phyloP scores from a whole-genome alignment of 2,329 filamentous ascomycete species.

The Colletotrichum tabaci region DNA sequence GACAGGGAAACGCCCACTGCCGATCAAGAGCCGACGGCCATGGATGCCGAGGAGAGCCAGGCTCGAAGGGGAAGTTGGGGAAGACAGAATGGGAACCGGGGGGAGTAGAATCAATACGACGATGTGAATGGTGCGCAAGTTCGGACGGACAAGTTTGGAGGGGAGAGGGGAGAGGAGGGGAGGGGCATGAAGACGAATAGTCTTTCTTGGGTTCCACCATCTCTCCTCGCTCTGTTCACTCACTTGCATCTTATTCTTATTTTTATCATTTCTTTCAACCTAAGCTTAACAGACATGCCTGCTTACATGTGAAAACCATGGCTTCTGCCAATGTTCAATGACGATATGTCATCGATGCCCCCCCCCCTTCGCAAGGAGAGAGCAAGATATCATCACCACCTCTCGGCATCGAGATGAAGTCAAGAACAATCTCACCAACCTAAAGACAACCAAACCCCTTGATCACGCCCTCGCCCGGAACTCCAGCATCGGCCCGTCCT shows the following conservation, averaged over 20 bases:
- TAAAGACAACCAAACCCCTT: not conserved
- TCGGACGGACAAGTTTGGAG: conserved; percentile 20
- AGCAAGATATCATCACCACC: too few relatives aligned
- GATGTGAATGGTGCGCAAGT: conserved; percentile 40
- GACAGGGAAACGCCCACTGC: conserved; percentile 23
- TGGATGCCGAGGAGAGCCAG: not conserved
- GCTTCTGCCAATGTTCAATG: conserved; percentile 8
- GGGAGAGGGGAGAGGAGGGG: too few relatives aligned
- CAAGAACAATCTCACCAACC: too few relatives aligned
- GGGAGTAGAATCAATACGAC: not conserved
- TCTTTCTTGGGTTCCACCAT: not conserved
- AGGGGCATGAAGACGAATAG: too few relatives aligned
- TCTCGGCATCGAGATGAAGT: too few relatives aligned
- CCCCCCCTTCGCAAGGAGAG: too few relatives aligned
- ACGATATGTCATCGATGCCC: conserved; percentile 18
- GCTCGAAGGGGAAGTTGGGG: conserved; percentile 27
- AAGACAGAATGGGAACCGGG: not conserved
- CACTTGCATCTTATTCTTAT: not conserved
- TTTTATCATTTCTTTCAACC: not conserved
- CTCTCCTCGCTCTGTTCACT: not conserved
- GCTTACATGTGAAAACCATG: not conserved
- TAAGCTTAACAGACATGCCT: not conserved
- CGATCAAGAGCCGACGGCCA: conserved; percentile 16
- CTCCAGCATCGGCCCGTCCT: conserved; percentile 79
- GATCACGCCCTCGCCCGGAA: conserved; percentile 58